These are phyloP conservation scores for Wickerhamomyces rabaulensis DNA, from an alignment of 805 yeast genomes.

Conservation along the genomic window DNA sequence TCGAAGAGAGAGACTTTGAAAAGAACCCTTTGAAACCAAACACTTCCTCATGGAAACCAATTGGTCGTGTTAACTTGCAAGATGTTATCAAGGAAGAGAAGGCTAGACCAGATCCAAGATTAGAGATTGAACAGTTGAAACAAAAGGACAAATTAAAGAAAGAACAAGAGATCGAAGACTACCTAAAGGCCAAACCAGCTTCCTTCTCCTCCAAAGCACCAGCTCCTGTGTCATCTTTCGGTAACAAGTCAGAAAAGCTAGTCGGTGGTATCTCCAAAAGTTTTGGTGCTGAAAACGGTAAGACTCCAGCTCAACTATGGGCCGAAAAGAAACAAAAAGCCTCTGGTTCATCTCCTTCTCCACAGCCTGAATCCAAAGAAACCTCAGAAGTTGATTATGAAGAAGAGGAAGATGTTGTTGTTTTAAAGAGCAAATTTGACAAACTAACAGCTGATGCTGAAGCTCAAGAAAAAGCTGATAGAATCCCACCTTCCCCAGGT, in stretches of 20 bases:
- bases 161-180: constrained; percentile 30
- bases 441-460: constrained; percentile 21
- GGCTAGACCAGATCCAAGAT: constrained; percentile 38
- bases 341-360: constrained; percentile 21
- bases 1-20: constrained; percentile 43
- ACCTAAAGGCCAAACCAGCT: constrained; percentile 31
- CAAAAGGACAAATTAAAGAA: constrained; percentile 29
- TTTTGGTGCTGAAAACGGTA: constrained; percentile 67
- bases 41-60: constrained; percentile 51
- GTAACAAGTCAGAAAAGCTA: constrained; percentile 31
- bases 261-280: constrained; percentile 55
- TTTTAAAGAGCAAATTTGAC: constrained; percentile 34
- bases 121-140: constrained; percentile 32
- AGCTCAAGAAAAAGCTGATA: constrained; percentile 22
- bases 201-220: constrained; percentile 19
- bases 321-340: constrained; percentile 70
- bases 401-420: constrained; percentile 26
- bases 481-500: not conserved
- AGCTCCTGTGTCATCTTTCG: constrained; percentile 16
- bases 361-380: constrained; percentile 17
- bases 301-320: constrained; percentile 94
- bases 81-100: constrained; percentile 38
- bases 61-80: constrained; percentile 52
- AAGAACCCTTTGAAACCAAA: constrained; percentile 38
- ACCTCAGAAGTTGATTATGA: constrained; percentile 20